A percentile compares a stretch with the other conserved stretches of the same genome.
These are phyloP conservation scores for Orbilia brochopaga DNA, from an alignment of 2,329 filamentous ascomycete species.

Conservation along the genomic window DNA sequence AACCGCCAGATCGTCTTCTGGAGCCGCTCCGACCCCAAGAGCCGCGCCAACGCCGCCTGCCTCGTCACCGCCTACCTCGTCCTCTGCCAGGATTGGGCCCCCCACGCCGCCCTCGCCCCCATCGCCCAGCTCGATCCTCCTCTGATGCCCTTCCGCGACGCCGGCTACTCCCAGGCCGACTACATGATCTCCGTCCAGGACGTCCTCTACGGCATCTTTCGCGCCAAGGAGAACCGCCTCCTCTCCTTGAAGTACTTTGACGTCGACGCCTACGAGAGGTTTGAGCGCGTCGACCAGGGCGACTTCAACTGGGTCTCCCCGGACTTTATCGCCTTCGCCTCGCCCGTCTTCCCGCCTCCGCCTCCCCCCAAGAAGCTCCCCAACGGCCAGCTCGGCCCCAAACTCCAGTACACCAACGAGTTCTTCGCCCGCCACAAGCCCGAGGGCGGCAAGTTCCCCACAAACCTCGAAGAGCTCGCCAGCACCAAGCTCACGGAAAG, in stretches of 20 bases:
- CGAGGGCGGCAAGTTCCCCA: constrained; percentile 52
- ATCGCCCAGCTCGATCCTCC: constrained; percentile 97
- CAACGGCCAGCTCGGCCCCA: constrained; percentile 38
- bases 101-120: constrained; percentile 90
- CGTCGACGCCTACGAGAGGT: constrained; percentile 93
- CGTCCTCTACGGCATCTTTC: constrained; percentile 98
- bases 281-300: constrained; percentile 93
- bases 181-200: constrained; percentile 96
- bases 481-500: constrained; percentile 70
- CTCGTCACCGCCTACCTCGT: constrained; percentile 97
- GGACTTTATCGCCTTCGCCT: constrained; percentile 93
- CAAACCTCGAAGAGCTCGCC: constrained; percentile 56
- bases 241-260: constrained; percentile 93
- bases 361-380: constrained; percentile 64
- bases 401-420: constrained; percentile 49
- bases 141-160: constrained; percentile 97
- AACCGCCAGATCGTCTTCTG: constrained; percentile 92
- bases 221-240: constrained; percentile 92
- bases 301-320: constrained; percentile 99
- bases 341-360: constrained; percentile 79
- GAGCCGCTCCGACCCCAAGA: constrained; percentile 88
- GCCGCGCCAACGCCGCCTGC: constrained; percentile 92
- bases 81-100: constrained; percentile 95
- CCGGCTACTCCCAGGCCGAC: constrained; percentile 97
- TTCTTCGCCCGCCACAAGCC: constrained; percentile 45